Percentiles rank a stretch among this genome's conserved stretches.
Evolutionary conservation across 140 eudicot species (phyloP).

Genomic region (Stevia rebaudiana): DNA sequence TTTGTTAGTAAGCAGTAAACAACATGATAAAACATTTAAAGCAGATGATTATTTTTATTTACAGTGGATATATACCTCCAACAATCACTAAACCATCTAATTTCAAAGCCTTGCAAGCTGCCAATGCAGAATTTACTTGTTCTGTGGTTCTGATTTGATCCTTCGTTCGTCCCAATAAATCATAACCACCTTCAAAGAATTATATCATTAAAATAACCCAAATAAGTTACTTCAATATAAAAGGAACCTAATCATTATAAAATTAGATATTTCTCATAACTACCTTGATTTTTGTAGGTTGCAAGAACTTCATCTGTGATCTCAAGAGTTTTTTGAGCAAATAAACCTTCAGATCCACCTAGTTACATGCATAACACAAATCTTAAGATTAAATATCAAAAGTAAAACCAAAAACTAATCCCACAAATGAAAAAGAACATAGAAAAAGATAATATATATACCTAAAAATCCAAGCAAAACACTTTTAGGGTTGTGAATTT

Average conservation of each 20-base stretch:
- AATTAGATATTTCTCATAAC: background rate
- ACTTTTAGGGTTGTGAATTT: constrained; percentile 71
- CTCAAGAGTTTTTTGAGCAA: constrained; percentile 87
- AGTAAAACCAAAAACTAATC: background rate
- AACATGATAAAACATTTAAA: background rate
- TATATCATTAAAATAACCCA: background rate
- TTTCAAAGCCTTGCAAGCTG: constrained; percentile 81
- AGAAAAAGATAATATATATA: constrained; percentile 19
- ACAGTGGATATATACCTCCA: constrained; percentile 57
- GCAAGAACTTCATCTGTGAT: constrained; percentile 73
- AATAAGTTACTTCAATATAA: constrained; percentile 7
- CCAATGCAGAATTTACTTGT: constrained; percentile 87
- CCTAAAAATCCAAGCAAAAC: constrained; percentile 86
- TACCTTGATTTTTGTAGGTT: constrained; percentile 97
- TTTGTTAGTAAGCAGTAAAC: constrained; percentile 14
- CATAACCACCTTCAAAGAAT: constrained; percentile 77
- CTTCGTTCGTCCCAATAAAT: constrained; percentile 89
- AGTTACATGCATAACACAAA: constrained; percentile 13
- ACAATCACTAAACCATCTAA: constrained; percentile 83
- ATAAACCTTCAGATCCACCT: constrained; percentile 99
- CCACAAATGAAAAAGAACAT: constrained; percentile 4
- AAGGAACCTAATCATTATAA: background rate
- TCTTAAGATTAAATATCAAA: constrained; percentile 1
- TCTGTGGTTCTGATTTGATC: constrained; percentile 96
- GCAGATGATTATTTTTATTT: background rate